Conservation (phyloP, 2,329 filamentous ascomycete species). For the Calonectria hawksworthii region DNA sequence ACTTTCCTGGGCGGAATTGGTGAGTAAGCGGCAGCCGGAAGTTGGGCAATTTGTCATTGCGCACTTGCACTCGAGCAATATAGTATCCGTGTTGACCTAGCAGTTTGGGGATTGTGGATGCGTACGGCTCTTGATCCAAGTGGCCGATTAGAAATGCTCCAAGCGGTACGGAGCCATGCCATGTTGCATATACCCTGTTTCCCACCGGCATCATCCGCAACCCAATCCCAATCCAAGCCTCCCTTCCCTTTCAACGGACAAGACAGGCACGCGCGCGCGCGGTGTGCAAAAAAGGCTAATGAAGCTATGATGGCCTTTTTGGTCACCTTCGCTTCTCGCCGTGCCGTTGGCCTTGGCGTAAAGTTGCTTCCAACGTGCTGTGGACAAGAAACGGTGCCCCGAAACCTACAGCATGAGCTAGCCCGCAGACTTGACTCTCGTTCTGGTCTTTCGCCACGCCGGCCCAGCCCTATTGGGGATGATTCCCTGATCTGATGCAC, state of each 20-base stretch:
- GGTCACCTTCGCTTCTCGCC: background rate
- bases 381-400: background rate
- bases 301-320: background rate
- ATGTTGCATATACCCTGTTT: background rate
- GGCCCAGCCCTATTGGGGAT: conserved; percentile 5
- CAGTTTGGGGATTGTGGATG: background rate
- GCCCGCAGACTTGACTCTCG: background rate
- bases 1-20: too few species aligned
- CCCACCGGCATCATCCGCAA: conserved; percentile 2
- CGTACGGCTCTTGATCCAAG: conserved; percentile 8
- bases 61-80: background rate
- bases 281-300: background rate
- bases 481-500: conserved; percentile 4
- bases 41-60: conserved; percentile 5
- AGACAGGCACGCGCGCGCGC: background rate
- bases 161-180: background rate
- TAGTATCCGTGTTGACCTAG: background rate
- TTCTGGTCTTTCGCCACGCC: background rate
- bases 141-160: conserved; percentile 12
- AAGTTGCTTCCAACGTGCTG: background rate
- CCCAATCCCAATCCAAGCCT: background rate
- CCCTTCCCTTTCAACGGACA: too few species aligned
- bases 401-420: background rate
- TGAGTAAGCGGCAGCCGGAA: conserved; percentile 24
- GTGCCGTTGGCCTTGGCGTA: background rate